phyloP scores from a whole-genome alignment of 2,329 filamentous ascomycete species.

The Diaporthe australafricana region DNA sequence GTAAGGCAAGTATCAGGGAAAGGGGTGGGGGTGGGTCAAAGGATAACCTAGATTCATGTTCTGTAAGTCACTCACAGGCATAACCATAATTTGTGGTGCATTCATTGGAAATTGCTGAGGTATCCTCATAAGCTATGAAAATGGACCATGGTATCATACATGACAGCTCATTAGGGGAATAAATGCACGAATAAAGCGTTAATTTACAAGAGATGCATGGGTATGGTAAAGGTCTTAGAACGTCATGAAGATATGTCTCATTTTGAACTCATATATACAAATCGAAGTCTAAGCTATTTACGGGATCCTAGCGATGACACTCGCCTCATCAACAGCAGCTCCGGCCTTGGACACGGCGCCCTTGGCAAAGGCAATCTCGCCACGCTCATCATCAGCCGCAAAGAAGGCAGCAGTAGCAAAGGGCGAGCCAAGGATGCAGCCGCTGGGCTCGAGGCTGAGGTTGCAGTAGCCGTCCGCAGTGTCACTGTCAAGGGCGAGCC shows the following conservation, averaged over 20 bases:
- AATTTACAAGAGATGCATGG: too few relatives aligned
- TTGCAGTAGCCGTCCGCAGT: constrained; percentile 41
- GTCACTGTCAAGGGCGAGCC: constrained; percentile 33
- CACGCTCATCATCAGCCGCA: constrained; percentile 47
- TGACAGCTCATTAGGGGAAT: too few relatives aligned
- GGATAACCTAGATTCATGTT: too few relatives aligned
- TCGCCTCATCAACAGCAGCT: constrained; percentile 4
- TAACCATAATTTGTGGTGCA: too few relatives aligned
- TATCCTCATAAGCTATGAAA: too few relatives aligned
- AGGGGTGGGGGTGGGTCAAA: too few relatives aligned
- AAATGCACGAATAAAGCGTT: too few relatives aligned
- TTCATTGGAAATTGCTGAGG: too few relatives aligned
- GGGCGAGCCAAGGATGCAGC: constrained; percentile 47
- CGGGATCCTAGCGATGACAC: constrained; percentile 26
- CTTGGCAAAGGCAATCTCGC: constrained; percentile 47
- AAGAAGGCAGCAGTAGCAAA: constrained; percentile 48
- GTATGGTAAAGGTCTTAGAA: too few relatives aligned
- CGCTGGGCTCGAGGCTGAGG: constrained; percentile 44
- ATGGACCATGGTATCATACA: too few relatives aligned
- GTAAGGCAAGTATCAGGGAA: too few relatives aligned
- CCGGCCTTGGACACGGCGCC: constrained; percentile 46
- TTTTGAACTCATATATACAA: neutral
- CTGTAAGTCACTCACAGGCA: too few relatives aligned
- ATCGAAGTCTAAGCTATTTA: constrained; percentile 1
- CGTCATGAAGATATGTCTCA: neutral